Base-by-base conservation (phyloP, 805 yeast genomes). In the Starmera dryadoides region DNA sequence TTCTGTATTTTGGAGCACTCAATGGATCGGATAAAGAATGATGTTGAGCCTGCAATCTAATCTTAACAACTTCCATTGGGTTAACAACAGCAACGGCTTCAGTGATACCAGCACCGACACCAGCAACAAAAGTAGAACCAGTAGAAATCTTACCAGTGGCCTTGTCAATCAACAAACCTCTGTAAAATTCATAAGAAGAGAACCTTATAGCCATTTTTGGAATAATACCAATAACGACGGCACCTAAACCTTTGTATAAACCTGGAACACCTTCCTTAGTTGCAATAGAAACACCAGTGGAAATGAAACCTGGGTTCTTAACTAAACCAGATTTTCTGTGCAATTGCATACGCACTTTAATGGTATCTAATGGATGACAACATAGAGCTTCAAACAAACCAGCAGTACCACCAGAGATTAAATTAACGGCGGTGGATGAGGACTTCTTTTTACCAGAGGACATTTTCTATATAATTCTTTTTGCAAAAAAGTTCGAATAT, bases 171-270 rank as follows among this genome's bases (percentile, higher is more conserved):
- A 91, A 71, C 42, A 77, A 60, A 11, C 79, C 70, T 64, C 94
- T 81, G 69, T 83, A 86, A 55, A 79, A 81, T 66, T 91, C 98
- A 60, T 88, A 91, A 4, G 97, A 85, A 32, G 96, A 83, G 69
- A 91, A 91, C 58, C 98, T 75, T 49, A 91, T 86, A 28, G 96
- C 98, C 98, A 91, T 91, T 61, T 91, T 91, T 42, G 98, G 98
- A 38, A 91, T 95, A 55, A 91, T 91, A 42, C 98, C 98, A 57
- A 91, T 85, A 43, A 88, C 86, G 42, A 91, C 98, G 18, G 98
- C 98, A 22, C 97, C 97, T 38, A 91, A 73, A 41, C 98, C 98
- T 61, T 91, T 89, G 69, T 91, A 91, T 20, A 91, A 73, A 4
- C 96, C 91, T 39, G 86, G 68, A 44, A 86, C 72, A 4, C 94